Evolutionary conservation across 768 basidiomycete species (phyloP).

Genomic region (Suillus americanus): DNA sequence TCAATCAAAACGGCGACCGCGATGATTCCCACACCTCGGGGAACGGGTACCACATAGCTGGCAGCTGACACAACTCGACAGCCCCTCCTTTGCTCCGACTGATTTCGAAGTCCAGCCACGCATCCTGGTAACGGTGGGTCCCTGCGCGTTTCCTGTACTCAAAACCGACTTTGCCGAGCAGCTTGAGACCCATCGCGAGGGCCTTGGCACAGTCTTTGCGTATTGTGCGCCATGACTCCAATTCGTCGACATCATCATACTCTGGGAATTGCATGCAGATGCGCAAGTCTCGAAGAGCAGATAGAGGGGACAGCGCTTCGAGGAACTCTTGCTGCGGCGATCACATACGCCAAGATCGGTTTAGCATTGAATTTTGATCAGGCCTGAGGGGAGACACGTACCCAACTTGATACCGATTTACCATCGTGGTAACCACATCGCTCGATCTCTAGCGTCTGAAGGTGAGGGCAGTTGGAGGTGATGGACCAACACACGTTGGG

Average conservation of each 20-base stretch:
- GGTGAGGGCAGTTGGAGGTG: slow-evolving; percentile 28
- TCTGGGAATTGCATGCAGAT: slow-evolving; percentile 38
- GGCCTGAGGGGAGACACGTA: slow-evolving; percentile 26
- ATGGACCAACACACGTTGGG: slow-evolving; percentile 30
- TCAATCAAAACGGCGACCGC: slow-evolving; percentile 21
- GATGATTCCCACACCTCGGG: slow-evolving; percentile 35
- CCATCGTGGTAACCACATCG: slow-evolving; percentile 38
- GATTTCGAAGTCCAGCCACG: slow-evolving; percentile 35
- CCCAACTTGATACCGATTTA: slow-evolving; percentile 35
- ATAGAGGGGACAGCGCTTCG: slow-evolving; percentile 29
- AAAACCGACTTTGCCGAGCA: slow-evolving; percentile 32
- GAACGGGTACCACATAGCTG: slow-evolving; percentile 33
- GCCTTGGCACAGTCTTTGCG: slow-evolving; percentile 28
- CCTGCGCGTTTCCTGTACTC: slow-evolving; percentile 38
- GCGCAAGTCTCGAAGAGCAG: slow-evolving; percentile 28
- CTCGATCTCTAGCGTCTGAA: slow-evolving; percentile 35
- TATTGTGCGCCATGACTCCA: slow-evolving; percentile 31
- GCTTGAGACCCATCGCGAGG: slow-evolving; percentile 32
- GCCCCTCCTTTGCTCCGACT: slow-evolving; percentile 14
- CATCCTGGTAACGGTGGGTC: slow-evolving; percentile 35
- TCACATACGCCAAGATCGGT: slow-evolving; percentile 30
- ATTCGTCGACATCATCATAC: slow-evolving; percentile 31
- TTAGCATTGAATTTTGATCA: slow-evolving; percentile 12
- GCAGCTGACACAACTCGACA: slow-evolving; percentile 20
- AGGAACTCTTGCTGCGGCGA: slow-evolving; percentile 35